Percentiles rank a stretch among this genome's conserved stretches.
Evolutionary conservation across 495 filamentous ascomycete species (phyloP).

Genomic region (Penicillium desertorum): DNA sequence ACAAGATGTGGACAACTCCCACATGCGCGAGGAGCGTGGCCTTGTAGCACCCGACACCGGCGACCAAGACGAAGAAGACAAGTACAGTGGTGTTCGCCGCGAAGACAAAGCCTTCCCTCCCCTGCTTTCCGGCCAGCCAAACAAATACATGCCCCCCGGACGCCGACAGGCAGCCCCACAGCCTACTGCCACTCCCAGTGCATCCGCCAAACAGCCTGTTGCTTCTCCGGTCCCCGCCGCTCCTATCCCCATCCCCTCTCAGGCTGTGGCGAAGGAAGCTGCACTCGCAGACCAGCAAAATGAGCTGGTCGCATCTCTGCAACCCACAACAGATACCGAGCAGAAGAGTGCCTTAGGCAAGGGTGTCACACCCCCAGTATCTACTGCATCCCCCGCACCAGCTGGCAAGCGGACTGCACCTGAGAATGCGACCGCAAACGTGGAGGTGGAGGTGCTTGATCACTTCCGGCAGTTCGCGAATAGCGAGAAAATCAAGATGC

Average conservation of each 20-base stretch:
- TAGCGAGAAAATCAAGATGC: constrained; percentile 68
- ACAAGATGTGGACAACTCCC: constrained; percentile 64
- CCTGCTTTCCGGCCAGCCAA: constrained; percentile 58
- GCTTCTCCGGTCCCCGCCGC: constrained; percentile 15
- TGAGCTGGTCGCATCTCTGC: constrained; percentile 21
- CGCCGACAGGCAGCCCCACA: constrained; percentile 73
- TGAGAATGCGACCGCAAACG: constrained; percentile 70
- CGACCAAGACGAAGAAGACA: constrained; percentile 87
- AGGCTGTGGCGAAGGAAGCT: constrained; percentile 32
- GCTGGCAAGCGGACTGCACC: constrained; percentile 30
- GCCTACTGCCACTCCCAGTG: constrained; percentile 66
- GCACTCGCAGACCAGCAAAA: constrained; percentile 37
- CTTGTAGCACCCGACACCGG: constrained; percentile 62
- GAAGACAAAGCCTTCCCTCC: constrained; percentile 66
- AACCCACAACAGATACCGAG: constrained; percentile 34
- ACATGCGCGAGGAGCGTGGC: constrained; percentile 88
- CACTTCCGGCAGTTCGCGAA: constrained; percentile 82
- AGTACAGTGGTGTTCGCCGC: constrained; percentile 90
- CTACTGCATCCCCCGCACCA: constrained; percentile 7
- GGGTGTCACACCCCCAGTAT: constrained; percentile 20
- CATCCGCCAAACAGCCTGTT: constrained; percentile 55
- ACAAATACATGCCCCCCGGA: constrained; percentile 88
- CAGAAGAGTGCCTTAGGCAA: constrained; percentile 37
- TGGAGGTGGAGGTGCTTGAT: constrained; percentile 73
- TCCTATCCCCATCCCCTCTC: constrained; percentile 15